phyloP scores from a whole-genome alignment of 768 basidiomycete species.

The Tricholoma saponaceum region DNA sequence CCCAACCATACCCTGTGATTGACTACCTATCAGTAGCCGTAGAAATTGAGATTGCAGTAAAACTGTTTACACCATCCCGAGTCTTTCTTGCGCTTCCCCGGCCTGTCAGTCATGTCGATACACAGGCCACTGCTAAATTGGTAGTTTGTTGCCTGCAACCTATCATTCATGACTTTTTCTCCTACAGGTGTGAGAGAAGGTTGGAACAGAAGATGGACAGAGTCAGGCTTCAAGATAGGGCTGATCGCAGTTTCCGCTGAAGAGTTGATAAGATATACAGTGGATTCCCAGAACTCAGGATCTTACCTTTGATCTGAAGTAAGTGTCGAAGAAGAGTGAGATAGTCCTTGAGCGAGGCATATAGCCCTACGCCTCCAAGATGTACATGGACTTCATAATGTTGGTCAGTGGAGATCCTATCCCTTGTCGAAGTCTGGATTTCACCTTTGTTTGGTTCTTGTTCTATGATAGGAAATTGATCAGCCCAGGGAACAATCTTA shows the following conservation, averaged over 20 bases:
- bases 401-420: neutral
- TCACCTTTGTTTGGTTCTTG: slow-evolving; percentile 15
- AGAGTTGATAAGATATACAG: neutral
- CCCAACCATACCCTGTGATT: slow-evolving; percentile 29
- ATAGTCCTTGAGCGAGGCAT: slow-evolving; percentile 18
- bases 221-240: slow-evolving; percentile 7
- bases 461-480: slow-evolving; percentile 8
- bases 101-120: slow-evolving; percentile 23
- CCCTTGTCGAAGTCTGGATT: neutral
- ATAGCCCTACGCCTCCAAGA: slow-evolving; percentile 13
- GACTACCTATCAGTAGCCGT: neutral
- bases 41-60: neutral
- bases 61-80: slow-evolving; percentile 31
- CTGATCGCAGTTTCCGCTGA: slow-evolving; percentile 10
- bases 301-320: slow-evolving; percentile 8
- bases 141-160: slow-evolving; percentile 2
- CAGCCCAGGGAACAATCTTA: slow-evolving; percentile 10
- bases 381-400: slow-evolving; percentile 11
- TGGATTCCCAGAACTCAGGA: neutral
- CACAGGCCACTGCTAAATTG: slow-evolving; percentile 29
- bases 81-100: slow-evolving; percentile 23
- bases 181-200: slow-evolving; percentile 7
- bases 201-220: slow-evolving; percentile 10
- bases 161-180: slow-evolving; percentile 2
- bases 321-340: slow-evolving; percentile 13